Evolutionary conservation across 164 flowering plant genomes (phyloP), one percentile per base, ranked within the genome.

Genomic region (Magnolia officinalis): DNA sequence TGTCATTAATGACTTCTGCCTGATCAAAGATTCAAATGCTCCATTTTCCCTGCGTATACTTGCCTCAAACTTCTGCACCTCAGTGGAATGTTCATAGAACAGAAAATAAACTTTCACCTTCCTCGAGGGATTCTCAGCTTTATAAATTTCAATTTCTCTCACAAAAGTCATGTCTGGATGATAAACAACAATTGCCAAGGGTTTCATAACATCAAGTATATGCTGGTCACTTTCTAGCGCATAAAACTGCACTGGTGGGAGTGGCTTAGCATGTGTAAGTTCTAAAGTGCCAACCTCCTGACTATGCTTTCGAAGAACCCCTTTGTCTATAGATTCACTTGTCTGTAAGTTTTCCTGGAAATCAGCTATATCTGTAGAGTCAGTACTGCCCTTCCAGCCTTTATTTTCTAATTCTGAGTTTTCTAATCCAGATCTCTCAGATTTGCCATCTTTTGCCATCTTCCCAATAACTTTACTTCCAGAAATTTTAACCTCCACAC

Each of bases 1-100:
- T 95, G 89, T 91, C 99, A 96, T 96, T 78, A 90, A 67, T 14
- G 99, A 94, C 80, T 96, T 96, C 86, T 96, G 98, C 84, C 99
- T 84, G 50, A 96, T 96, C 83, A 96, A 85, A 63, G 98, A 91
- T 82, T 94, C 99, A 84, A 96, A 96, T 67, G 99, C 97, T 71
- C 93, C 85, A 88, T 96, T 94, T 83, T 96, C 99, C 77, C 92
- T 86, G 37, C 95, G 92, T 79, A 94, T 88, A 76, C 97, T 90
- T n/a, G 98, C 99, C 85, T 96, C 97, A 86, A 94, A 96, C 83
- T 96, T 96, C 74, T 89, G 93, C 24, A 92, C 93, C 81, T 96
- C 99, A 24, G 94, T 90, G 31, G 99, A 96, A 75, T 90, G 92
- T 82, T 96, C 99, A 79, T 96, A 94, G 79, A 96, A 96, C 45